phyloP scores from a whole-genome alignment of 2,329 filamentous ascomycete species.

The Claviceps humidiphila region DNA sequence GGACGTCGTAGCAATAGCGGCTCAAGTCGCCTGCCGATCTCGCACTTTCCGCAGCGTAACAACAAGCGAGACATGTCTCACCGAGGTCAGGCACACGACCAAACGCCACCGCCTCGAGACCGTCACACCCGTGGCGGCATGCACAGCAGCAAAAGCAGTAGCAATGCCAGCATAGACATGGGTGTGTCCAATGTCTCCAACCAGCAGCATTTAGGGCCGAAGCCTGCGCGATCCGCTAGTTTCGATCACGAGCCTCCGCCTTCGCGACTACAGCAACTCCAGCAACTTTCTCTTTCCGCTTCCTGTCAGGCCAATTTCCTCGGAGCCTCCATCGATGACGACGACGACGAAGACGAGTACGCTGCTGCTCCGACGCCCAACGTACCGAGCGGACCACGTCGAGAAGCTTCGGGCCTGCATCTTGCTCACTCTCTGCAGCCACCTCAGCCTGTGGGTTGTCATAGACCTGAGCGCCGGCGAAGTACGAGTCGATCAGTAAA shows the following conservation, averaged over 20 bases:
- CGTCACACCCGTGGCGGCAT: constrained; percentile 42
- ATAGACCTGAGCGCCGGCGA: constrained; percentile 37
- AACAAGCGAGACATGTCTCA: constrained; percentile 40
- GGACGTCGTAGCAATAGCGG: constrained; percentile 69
- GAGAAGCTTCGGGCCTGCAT: constrained; percentile 22
- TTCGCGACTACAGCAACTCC: constrained; percentile 8
- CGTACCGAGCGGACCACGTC: constrained; percentile 65
- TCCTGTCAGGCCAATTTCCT: constrained; percentile 37
- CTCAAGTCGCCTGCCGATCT: constrained; percentile 54
- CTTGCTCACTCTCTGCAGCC: constrained; percentile 24
- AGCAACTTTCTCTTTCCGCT: constrained; percentile 14
- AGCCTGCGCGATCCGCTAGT: constrained; percentile 52
- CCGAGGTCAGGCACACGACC: constrained; percentile 19
- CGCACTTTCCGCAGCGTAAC: constrained; percentile 45
- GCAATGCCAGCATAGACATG: constrained; percentile 51
- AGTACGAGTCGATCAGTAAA: constrained; percentile 43
- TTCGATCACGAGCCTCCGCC: constrained; percentile 47
- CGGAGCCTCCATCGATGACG: constrained; percentile 40
- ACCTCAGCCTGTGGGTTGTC: constrained; percentile 24
- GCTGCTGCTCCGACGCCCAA: constrained; percentile 80
- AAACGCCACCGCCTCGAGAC: constrained; percentile 27
- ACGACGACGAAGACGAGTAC: constrained; percentile 45
- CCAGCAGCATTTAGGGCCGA: constrained; percentile 44
- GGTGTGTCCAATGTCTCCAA: constrained; percentile 45
- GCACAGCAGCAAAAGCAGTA: constrained; percentile 61